phyloP scores from a whole-genome alignment of 129 eudicot genomes.

The Chrysanthemum lavandulifolium region DNA sequence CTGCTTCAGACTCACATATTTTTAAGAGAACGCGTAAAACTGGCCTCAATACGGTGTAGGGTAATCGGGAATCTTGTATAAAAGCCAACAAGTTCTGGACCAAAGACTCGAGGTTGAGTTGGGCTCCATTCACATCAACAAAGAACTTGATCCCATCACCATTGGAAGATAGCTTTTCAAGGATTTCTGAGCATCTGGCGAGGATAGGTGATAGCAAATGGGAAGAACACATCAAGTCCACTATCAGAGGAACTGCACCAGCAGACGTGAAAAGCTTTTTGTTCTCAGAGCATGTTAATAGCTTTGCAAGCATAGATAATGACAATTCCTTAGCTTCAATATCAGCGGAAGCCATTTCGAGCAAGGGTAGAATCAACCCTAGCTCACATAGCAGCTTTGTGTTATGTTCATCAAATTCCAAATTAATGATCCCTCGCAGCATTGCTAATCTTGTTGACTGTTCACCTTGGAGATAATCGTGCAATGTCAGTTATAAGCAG shows the following conservation, averaged over 20 bases:
- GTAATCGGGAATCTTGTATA: slow-evolving; percentile 39
- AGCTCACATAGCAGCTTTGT: slow-evolving; percentile 42
- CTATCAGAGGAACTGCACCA: slow-evolving; percentile 46
- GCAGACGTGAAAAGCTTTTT: slow-evolving; percentile 43
- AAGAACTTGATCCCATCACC: slow-evolving; percentile 63
- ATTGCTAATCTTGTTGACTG: slow-evolving; percentile 35
- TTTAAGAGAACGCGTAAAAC: slow-evolving; percentile 49
- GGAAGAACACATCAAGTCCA: slow-evolving; percentile 39
- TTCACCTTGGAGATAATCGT: slow-evolving; percentile 37
- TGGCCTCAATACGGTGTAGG: slow-evolving; percentile 39
- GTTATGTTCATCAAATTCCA: slow-evolving; percentile 45
- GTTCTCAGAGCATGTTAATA: slow-evolving; percentile 36
- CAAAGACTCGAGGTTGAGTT: slow-evolving; percentile 36
- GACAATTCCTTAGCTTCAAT: slow-evolving; percentile 60
- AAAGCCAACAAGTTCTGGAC: slow-evolving; percentile 38
- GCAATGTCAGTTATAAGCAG: not conserved
- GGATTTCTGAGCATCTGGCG: slow-evolving; percentile 53
- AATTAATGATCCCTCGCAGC: slow-evolving; percentile 39
- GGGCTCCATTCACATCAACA: slow-evolving; percentile 37
- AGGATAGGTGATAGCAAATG: slow-evolving; percentile 29
- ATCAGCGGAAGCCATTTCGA: slow-evolving; percentile 59
- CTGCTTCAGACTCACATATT: slow-evolving; percentile 51
- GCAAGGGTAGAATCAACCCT: slow-evolving; percentile 53
- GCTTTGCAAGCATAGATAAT: slow-evolving; percentile 45
- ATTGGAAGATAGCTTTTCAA: slow-evolving; percentile 49